Conservation (phyloP, 2,329 filamentous ascomycete genomes). For the Ophiosphaerella narmari region DNA sequence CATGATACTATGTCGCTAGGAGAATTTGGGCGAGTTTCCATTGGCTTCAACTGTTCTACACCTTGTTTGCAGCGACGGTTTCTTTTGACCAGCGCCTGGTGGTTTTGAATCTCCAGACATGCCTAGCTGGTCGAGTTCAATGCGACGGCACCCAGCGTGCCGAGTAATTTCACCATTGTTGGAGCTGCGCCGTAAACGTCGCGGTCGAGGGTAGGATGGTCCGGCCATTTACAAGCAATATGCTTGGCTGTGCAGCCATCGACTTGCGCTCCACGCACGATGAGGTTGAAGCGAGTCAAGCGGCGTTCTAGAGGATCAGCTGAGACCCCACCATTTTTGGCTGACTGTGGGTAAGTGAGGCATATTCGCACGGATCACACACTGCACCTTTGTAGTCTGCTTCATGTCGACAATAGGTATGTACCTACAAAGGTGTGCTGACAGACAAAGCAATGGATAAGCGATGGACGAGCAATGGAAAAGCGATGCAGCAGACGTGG, state of each 20-base stretch:
- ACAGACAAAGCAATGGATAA: neutral
- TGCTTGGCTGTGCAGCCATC: constrained; percentile 19
- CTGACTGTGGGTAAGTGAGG: neutral
- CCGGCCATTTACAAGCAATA: constrained; percentile 3
- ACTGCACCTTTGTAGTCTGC: neutral
- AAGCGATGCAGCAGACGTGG: neutral
- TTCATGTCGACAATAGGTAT: no score
- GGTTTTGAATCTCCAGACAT: neutral
- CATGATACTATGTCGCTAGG: constrained; percentile 12
- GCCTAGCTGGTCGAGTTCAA: neutral
- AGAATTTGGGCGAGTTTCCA: constrained; percentile 18
- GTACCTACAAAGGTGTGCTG: neutral
- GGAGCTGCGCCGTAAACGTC: neutral
- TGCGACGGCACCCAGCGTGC: no score
- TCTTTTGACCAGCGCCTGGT: neutral
- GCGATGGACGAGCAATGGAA: neutral
- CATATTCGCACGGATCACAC: constrained; percentile 6
- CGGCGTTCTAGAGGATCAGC: constrained; percentile 22
- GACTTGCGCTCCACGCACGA: constrained; percentile 13
- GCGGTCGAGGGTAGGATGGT: neutral
- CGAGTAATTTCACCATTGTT: neutral
- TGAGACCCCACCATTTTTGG: constrained; percentile 14
- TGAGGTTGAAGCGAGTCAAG: constrained; percentile 26
- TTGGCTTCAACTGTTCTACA: constrained; percentile 14
- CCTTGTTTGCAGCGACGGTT: constrained; percentile 6